Percentiles rank a stretch among this genome's conserved stretches.
These are phyloP conservation scores for Prunus mira DNA, from an alignment of 306 rosid genomes.

Conservation along the genomic window DNA sequence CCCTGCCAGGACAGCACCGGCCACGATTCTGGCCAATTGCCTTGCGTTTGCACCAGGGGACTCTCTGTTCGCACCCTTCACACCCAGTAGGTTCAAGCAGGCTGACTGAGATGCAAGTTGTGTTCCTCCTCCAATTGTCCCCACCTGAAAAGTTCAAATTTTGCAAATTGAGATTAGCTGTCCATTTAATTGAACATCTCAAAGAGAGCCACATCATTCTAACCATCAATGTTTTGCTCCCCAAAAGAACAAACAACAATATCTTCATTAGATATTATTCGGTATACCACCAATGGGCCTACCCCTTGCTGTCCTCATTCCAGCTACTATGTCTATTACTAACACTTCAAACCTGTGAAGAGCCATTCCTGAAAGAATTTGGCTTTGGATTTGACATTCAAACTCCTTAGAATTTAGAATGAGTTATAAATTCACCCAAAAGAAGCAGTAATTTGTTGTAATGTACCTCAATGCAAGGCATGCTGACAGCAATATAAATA, in stretches of 20 bases:
- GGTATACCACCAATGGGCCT: background rate
- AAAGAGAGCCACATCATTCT: background rate
- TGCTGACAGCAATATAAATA: constrained; percentile 25
- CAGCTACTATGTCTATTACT: background rate
- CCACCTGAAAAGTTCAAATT: constrained; percentile 18
- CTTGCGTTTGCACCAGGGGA: constrained; percentile 29
- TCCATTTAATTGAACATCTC: background rate
- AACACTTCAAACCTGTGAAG: background rate
- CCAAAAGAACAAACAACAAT: background rate
- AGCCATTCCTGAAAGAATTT: background rate
- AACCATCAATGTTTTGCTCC: background rate
- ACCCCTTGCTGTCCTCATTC: background rate
- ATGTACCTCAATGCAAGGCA: constrained; percentile 36
- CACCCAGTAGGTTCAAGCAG: constrained; percentile 26
- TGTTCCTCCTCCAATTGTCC: constrained; percentile 34
- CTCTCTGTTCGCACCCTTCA: constrained; percentile 25
- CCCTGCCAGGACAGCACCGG: constrained; percentile 26
- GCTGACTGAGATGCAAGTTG: constrained; percentile 31
- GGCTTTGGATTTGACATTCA: background rate
- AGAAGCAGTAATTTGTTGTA: no score
- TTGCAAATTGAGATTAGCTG: background rate
- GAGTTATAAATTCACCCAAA: background rate
- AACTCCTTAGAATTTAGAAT: background rate
- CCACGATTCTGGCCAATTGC: constrained; percentile 26
- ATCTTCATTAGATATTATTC: background rate